Evolutionary conservation across 306 rosid species (phyloP).

Genomic region (Gillenia trifoliata): DNA sequence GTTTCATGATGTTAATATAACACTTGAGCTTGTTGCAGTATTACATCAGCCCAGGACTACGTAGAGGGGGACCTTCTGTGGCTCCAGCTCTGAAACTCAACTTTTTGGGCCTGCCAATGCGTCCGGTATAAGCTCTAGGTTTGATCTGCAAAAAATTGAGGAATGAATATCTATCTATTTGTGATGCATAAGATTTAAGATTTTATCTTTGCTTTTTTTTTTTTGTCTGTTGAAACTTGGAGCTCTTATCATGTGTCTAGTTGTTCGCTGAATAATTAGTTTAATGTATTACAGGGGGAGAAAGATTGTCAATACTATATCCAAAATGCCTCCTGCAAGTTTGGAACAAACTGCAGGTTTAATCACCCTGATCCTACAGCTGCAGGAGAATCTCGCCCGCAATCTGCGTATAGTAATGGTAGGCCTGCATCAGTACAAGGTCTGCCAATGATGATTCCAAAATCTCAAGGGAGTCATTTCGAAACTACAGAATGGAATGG

Average conservation of each 20-base stretch:
- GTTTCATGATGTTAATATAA: slow-evolving; percentile 4
- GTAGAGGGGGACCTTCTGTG: slow-evolving; percentile 38
- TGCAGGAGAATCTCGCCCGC: slow-evolving; percentile 45
- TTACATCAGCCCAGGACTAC: slow-evolving; percentile 70
- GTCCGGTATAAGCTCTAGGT: slow-evolving; percentile 47
- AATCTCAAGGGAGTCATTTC: slow-evolving; percentile 46
- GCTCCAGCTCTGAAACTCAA: slow-evolving; percentile 49
- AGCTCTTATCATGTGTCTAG: background rate
- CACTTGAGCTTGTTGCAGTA: slow-evolving; percentile 52
- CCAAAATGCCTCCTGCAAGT: slow-evolving; percentile 86
- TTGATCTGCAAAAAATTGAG: background rate
- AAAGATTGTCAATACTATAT: slow-evolving; percentile 82
- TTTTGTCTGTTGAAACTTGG: background rate
- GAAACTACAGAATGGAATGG: slow-evolving; percentile 70
- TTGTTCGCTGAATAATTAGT: background rate
- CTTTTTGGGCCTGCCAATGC: slow-evolving; percentile 85
- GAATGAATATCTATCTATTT: background rate
- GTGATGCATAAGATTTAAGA: background rate
- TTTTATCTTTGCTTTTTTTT: background rate
- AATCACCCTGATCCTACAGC: slow-evolving; percentile 92
- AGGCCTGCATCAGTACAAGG: slow-evolving; percentile 48
- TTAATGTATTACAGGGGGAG: slow-evolving; percentile 52
- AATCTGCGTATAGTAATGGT: slow-evolving; percentile 55
- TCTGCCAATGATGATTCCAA: too few relatives aligned
- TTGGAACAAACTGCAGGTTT: slow-evolving; percentile 73